A percentile compares a stretch with the other conserved stretches of the same genome.
phyloP scores from a whole-genome alignment of 768 basidiomycete genomes.

The Tephrocybe sp. region DNA sequence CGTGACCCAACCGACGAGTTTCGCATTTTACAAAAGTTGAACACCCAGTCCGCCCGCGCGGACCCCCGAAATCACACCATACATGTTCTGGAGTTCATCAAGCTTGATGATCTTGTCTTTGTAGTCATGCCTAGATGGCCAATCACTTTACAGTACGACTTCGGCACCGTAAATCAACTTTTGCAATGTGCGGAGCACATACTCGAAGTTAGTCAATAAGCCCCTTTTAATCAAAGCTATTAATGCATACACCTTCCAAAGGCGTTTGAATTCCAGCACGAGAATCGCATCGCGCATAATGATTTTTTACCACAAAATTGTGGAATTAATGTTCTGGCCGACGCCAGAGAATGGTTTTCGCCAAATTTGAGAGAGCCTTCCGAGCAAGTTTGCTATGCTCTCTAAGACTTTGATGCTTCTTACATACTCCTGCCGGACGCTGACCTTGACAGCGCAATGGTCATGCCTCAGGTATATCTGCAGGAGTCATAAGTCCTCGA shows the following conservation, averaged over 20 bases:
- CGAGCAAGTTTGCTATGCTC: too few relatives aligned
- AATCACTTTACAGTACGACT: not conserved
- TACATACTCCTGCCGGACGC: too few relatives aligned
- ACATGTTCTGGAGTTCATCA: conserved; percentile 14
- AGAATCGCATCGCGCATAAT: conserved; percentile 14
- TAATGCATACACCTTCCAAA: not conserved
- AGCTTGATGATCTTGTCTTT: conserved; percentile 14
- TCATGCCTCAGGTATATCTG: too few relatives aligned
- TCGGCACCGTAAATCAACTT: not conserved
- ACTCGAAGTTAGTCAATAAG: not conserved
- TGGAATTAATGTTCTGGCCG: not conserved
- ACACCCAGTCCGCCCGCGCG: conserved; percentile 7
- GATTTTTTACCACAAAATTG: conserved; percentile 17
- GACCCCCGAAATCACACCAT: conserved; percentile 22
- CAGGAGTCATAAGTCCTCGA: too few relatives aligned
- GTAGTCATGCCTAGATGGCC: conserved; percentile 17
- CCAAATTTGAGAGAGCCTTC: too few relatives aligned
- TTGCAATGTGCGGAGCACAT: not conserved
- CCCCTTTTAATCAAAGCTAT: not conserved
- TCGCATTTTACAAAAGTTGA: conserved; percentile 14
- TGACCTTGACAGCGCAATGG: too few relatives aligned
- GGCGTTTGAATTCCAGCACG: conserved; percentile 15
- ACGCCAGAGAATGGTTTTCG: too few relatives aligned
- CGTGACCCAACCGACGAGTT: conserved; percentile 11
- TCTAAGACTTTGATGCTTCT: too few relatives aligned